Percentiles rank a stretch among this genome's conserved stretches.
Evolutionary conservation across 331 rosid genomes (phyloP).

Genomic region (Cucumis variabilis): DNA sequence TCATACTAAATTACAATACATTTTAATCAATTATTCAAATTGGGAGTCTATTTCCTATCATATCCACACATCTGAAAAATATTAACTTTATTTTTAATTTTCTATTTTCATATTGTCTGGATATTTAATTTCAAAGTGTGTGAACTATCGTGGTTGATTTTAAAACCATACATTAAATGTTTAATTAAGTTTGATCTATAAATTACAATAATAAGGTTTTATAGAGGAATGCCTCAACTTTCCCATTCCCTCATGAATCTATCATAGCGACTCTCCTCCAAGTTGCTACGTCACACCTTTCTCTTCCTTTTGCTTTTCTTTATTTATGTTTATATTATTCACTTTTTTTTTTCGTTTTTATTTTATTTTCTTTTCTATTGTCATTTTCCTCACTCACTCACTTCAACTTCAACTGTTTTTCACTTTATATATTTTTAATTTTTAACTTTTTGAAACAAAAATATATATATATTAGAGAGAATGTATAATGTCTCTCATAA

Average conservation of each 20-base stretch:
- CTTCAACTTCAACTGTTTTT: not conserved
- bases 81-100: no score
- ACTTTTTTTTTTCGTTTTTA: no score
- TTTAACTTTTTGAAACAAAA: not conserved
- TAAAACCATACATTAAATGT: not conserved
- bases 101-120: no score
- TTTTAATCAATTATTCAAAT: no score
- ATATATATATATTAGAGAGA: not conserved
- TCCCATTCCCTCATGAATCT: not conserved
- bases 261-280: not conserved
- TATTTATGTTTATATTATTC: not conserved
- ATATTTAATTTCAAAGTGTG: not conserved
- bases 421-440: not conserved
- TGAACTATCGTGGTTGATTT: not conserved
- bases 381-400: no score
- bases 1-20: no score
- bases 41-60: no score
- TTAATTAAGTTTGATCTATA: not conserved
- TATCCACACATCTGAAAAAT: no score
- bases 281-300: not conserved
- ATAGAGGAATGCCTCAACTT: not conserved
- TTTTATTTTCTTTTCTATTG: not conserved
- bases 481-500: not conserved
- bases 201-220: not conserved
- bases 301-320: not conserved